phyloP scores from a whole-genome alignment of 2,329 filamentous ascomycete genomes.

The Coniochaeta sp. region DNA sequence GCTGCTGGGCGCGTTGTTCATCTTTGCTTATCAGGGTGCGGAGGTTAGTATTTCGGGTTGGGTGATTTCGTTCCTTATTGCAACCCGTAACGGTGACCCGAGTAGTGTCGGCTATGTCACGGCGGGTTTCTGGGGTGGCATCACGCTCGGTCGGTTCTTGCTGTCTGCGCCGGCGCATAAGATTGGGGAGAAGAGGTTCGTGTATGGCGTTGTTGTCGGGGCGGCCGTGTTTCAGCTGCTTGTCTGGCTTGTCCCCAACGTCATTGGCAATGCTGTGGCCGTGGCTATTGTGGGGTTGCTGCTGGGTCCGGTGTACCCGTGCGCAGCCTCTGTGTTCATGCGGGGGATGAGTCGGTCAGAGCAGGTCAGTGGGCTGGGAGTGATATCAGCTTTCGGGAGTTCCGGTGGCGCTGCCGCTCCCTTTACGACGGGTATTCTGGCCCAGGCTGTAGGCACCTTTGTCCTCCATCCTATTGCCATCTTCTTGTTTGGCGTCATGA shows the following conservation, averaged over 20 bases:
- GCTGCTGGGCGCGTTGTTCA: conserved; percentile 69
- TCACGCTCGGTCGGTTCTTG: conserved; percentile 68
- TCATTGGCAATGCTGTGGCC: conserved; percentile 63
- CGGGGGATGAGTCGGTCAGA: conserved; percentile 51
- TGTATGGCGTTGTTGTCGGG: conserved; percentile 54
- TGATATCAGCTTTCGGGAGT: conserved; percentile 64
- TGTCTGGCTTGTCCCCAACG: conserved; percentile 70
- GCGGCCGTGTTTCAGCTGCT: conserved; percentile 65
- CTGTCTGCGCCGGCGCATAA: conserved; percentile 59
- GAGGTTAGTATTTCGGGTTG: conserved; percentile 81
- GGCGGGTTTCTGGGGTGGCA: conserved; percentile 64
- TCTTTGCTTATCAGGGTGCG: conserved; percentile 80
- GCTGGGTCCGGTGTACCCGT: conserved; percentile 74
- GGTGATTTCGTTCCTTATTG: conserved; percentile 81
- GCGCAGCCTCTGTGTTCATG: conserved; percentile 58
- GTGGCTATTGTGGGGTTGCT: conserved; percentile 66
- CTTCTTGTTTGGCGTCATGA: conserved; percentile 57
- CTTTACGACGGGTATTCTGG: conserved; percentile 58
- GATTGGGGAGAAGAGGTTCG: conserved; percentile 64
- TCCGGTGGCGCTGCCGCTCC: conserved; percentile 62
- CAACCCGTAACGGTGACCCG: conserved; percentile 62
- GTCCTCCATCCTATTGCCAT: conserved; percentile 63
- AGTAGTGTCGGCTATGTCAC: conserved; percentile 73
- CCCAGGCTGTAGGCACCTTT: conserved; percentile 55
- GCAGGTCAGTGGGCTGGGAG: conserved; percentile 56